Evolutionary conservation across 768 basidiomycete species (phyloP), one percentile per base, ranked within the genome.

Genomic region (Kwoniella dejecticola): DNA sequence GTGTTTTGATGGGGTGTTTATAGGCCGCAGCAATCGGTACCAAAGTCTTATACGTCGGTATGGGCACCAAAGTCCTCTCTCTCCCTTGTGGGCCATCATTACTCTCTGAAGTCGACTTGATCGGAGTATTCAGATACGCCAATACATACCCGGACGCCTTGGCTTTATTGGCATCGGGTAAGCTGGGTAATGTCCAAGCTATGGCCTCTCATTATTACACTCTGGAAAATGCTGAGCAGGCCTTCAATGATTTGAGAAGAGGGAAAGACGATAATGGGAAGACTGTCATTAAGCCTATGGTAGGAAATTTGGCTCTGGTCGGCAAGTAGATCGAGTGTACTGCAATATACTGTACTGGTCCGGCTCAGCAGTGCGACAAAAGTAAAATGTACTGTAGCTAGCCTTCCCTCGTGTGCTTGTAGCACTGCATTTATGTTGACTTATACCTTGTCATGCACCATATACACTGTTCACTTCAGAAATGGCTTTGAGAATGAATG

Each of bases 11-110:
- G 23, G 23, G 10, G 23, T 30, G 55, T 54, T 6, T 27, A 31
- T 77, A 92, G 91, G 85, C 87, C 70, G 91, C 93, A 15, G 82
- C 84, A 52, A 82, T 89, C 17, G 94, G 93, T 52, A 90, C 91
- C 50, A 91, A 89, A 75, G 90, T 96, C 57, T 87, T 91, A 83
- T 89, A 92, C 71, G 86, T 98, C 66, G 95, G 95, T 21, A 98
- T 98, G 95, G 95, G 95, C 68, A 86, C 91, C 15, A 85, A 88
- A 60, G 88, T 87, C 70, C 85, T 88, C 58, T 82, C 84, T 65
- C 82, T 96, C 55, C 95, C 95, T n/a, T 83, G 93, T 58, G 88
- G 88, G 42, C 83, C 84, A 27, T 89, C 92, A 40, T 88, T 90
- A 15, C 79, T 87, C 58, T 87, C 94, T 52, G 94, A 96, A 80